Percentiles rank a stretch among this genome's conserved stretches.
Evolutionary conservation across 2,329 filamentous ascomycete species (phyloP).

Genomic region (Harringtonia lauricola): DNA sequence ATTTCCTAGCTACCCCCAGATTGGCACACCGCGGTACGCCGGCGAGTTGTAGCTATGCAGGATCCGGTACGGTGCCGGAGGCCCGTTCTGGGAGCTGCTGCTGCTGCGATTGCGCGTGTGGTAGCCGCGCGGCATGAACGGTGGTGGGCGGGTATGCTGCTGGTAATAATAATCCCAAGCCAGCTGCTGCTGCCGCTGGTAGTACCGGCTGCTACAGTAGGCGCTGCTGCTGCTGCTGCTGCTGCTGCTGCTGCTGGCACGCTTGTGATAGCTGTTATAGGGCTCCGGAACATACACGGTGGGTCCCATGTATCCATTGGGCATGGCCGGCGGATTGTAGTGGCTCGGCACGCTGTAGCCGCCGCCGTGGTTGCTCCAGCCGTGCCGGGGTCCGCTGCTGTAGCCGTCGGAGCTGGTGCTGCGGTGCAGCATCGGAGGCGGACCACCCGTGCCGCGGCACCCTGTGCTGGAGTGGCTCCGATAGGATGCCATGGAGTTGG

Average conservation of each 20-base stretch:
- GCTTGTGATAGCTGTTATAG: slow-evolving; percentile 3
- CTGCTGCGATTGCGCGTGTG: slow-evolving; percentile 28
- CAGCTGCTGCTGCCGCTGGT: slow-evolving; percentile 10
- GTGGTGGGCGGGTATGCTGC: slow-evolving; percentile 20
- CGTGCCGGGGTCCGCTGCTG: slow-evolving; percentile 11
- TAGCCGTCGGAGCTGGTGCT: background rate
- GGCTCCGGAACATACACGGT: too few species aligned
- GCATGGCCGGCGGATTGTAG: slow-evolving; percentile 1
- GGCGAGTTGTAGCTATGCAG: slow-evolving; percentile 49
- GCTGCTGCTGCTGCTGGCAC: slow-evolving; percentile 4
- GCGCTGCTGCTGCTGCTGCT: slow-evolving; percentile 16
- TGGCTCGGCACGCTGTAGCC: background rate
- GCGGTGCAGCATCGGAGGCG: background rate
- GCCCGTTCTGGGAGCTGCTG: slow-evolving; percentile 16
- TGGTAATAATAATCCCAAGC: slow-evolving; percentile 22
- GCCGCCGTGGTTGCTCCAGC: slow-evolving; percentile 3
- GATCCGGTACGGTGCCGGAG: slow-evolving; percentile 34
- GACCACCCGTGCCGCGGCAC: too few species aligned
- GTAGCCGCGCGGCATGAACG: slow-evolving; percentile 20
- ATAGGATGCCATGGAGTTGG: slow-evolving; percentile 20
- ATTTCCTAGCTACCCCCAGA: slow-evolving; percentile 34
- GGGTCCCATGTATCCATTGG: slow-evolving; percentile 7
- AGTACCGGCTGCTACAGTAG: background rate
- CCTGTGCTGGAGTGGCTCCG: slow-evolving; percentile 11
- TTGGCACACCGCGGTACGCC: slow-evolving; percentile 41